These are phyloP conservation scores for Chenopodium berlandieri DNA, from an alignment of 148 eudicot genomes.

Conservation along the genomic window DNA sequence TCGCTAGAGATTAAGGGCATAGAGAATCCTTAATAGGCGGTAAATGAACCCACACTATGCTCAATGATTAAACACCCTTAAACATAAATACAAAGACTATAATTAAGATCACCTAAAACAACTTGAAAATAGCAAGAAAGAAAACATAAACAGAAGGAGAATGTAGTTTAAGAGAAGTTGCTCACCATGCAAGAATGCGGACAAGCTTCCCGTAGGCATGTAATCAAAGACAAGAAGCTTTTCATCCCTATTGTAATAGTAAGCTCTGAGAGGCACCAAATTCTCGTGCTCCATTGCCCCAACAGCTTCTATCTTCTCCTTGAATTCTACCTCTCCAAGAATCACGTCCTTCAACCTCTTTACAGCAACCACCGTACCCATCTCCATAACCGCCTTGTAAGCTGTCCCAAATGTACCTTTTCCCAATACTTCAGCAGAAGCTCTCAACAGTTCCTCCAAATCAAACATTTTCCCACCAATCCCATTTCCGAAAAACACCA, in stretches of 20 bases:
- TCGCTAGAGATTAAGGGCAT: background rate
- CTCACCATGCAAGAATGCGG: conserved; percentile 87
- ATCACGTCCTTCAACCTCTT: conserved; percentile 85
- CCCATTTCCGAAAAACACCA: conserved; percentile 67
- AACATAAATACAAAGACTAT: background rate
- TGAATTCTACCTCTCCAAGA: conserved; percentile 56
- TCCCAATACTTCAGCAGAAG: conserved; percentile 90
- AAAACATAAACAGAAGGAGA: background rate
- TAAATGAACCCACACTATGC: background rate
- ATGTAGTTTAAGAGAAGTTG: background rate
- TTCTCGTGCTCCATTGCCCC: conserved; percentile 78
- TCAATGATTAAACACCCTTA: background rate
- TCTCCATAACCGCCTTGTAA: conserved; percentile 79
- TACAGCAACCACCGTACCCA: conserved; percentile 71
- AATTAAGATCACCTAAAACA: background rate
- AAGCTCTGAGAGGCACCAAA: conserved; percentile 86
- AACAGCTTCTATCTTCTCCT: conserved; percentile 69
- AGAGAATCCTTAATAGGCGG: background rate
- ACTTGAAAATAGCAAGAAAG: background rate
- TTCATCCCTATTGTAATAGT: conserved; percentile 76
- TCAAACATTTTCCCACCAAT: conserved; percentile 51
- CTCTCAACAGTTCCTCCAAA: conserved; percentile 78
- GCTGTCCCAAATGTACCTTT: conserved; percentile 94
- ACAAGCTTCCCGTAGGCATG: conserved; percentile 86
- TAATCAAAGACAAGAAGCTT: conserved; percentile 87